Conservation (phyloP, 2,329 filamentous ascomycete species). For the Talaromyces sp. region DNA sequence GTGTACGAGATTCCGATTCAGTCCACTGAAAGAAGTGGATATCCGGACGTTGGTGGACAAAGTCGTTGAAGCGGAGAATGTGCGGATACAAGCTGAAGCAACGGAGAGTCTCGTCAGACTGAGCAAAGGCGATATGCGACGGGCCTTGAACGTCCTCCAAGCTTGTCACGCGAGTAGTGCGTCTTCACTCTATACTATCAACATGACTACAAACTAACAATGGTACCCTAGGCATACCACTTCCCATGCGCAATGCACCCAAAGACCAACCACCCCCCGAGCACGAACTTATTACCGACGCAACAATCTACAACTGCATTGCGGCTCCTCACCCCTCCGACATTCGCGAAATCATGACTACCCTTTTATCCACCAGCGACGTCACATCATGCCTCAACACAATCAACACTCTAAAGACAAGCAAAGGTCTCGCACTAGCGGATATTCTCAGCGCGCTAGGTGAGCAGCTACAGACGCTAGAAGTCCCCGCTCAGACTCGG, state of each 20-base stretch:
- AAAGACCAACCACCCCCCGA: constrained; percentile 57
- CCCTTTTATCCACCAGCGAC: constrained; percentile 77
- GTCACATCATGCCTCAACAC: constrained; percentile 85
- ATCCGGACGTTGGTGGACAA: constrained; percentile 82
- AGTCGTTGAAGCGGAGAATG: constrained; percentile 80
- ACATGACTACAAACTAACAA: neutral
- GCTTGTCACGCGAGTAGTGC: constrained; percentile 91
- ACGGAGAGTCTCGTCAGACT: constrained; percentile 78
- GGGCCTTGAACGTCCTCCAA: constrained; percentile 91
- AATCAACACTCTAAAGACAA: constrained; percentile 79
- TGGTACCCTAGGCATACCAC: constrained; percentile 57
- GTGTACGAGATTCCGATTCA: constrained; percentile 93
- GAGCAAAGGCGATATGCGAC: constrained; percentile 93
- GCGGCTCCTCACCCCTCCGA: constrained; percentile 89
- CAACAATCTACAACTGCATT: constrained; percentile 93
- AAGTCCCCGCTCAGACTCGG: constrained; percentile 81
- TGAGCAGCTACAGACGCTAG: constrained; percentile 75
- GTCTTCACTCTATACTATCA: constrained; percentile 19
- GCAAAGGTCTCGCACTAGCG: constrained; percentile 82
- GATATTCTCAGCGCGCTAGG: constrained; percentile 86
- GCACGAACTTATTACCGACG: constrained; percentile 83
- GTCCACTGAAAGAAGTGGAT: constrained; percentile 82
- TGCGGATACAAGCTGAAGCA: constrained; percentile 78
- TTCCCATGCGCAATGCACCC: constrained; percentile 58
- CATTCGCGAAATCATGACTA: constrained; percentile 77